Conservation (phyloP, 1,284 basidiomycete genomes). For the Rhodotorula sp. region DNA sequence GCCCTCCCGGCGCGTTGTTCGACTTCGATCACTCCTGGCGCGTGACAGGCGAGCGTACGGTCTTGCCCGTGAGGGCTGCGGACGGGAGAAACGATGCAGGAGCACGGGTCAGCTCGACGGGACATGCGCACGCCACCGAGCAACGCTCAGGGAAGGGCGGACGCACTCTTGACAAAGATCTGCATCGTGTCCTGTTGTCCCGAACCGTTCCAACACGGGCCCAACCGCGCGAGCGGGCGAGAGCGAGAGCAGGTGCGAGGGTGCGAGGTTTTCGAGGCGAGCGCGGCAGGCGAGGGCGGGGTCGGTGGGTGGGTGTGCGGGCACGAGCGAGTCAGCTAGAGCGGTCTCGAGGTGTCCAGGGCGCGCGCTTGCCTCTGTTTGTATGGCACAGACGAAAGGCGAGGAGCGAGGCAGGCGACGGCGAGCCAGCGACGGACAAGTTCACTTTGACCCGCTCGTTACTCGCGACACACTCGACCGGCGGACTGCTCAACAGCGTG, state of each 20-base stretch:
- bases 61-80: slow-evolving; percentile 60
- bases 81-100: background rate
- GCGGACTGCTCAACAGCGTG: no score
- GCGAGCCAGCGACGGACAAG: no score
- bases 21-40: slow-evolving; percentile 36
- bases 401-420: no score
- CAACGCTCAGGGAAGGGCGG: background rate
- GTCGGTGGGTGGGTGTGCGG: no score
- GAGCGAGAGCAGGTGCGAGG: background rate
- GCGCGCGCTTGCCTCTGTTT: no score
- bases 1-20: no score
- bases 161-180: slow-evolving; percentile 57
- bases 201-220: no score
- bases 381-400: no score
- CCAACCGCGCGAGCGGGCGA: background rate
- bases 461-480: no score
- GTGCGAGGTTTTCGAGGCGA: background rate
- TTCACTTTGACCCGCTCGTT: no score
- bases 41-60: slow-evolving; percentile 38
- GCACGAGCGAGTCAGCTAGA: no score
- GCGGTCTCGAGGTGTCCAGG: no score
- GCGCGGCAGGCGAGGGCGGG: background rate
- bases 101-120: slow-evolving; percentile 5
- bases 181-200: slow-evolving; percentile 52
- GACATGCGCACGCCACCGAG: background rate